phyloP scores from a whole-genome alignment of 495 filamentous ascomycete species.

The Xylaria grammica region DNA sequence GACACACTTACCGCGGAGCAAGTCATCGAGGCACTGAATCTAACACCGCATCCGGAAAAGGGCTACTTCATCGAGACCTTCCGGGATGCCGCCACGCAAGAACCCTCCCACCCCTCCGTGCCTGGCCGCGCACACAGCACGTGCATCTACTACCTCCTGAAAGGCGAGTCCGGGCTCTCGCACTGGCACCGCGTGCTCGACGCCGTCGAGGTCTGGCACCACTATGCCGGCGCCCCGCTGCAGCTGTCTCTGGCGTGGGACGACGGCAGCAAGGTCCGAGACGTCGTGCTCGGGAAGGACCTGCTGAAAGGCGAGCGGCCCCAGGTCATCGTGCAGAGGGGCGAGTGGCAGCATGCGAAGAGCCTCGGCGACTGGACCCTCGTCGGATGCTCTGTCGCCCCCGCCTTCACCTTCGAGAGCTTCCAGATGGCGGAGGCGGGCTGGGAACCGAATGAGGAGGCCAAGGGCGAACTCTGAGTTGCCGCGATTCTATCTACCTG shows the following conservation, averaged over 20 bases:
- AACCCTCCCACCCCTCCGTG: constrained; percentile 42
- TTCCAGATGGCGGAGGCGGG: constrained; percentile 45
- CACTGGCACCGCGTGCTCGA: constrained; percentile 54
- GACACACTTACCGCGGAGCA: constrained; percentile 35
- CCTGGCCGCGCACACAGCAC: constrained; percentile 45
- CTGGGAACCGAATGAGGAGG: constrained; percentile 39
- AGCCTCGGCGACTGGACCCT: constrained; percentile 53
- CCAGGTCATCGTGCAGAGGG: constrained; percentile 42
- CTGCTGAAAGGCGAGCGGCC: constrained; percentile 45
- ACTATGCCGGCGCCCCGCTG: constrained; percentile 54
- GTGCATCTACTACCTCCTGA: constrained; percentile 55
- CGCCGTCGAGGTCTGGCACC: constrained; percentile 53
- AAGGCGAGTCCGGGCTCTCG: constrained; percentile 46
- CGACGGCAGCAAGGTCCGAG: constrained; percentile 35
- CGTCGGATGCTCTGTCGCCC: constrained; percentile 47
- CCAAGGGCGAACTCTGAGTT: too few relatives aligned
- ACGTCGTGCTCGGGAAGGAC: constrained; percentile 43
- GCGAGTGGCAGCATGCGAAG: constrained; percentile 50
- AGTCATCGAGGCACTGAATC: constrained; percentile 44
- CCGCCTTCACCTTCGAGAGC: constrained; percentile 38
- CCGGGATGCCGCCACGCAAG: constrained; percentile 35
- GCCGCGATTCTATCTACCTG: too few relatives aligned
- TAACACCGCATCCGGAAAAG: constrained; percentile 48
- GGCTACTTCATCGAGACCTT: constrained; percentile 54
- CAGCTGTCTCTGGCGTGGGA: constrained; percentile 43